Conservation (phyloP, 441 rosid genomes). For the Erodium chrysanthum region DNA sequence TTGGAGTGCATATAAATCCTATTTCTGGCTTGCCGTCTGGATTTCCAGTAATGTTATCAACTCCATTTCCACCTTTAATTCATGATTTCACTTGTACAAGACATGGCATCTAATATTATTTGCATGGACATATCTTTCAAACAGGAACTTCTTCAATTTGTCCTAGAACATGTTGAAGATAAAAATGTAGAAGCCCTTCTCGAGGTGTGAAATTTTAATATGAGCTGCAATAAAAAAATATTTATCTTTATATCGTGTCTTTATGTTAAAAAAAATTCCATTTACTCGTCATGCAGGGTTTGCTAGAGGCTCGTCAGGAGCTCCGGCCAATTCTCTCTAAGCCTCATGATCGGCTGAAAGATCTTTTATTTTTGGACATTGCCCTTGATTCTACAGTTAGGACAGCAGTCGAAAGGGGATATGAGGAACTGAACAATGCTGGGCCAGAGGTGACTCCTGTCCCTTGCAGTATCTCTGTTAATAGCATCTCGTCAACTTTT, state of each 20-base stretch:
- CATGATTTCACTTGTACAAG: slow-evolving; percentile 8
- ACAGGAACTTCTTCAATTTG: slow-evolving; percentile 79
- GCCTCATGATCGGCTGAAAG: slow-evolving; percentile 74
- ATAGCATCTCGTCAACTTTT: background rate
- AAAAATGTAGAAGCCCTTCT: slow-evolving; percentile 79
- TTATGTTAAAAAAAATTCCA: background rate
- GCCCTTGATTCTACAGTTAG: slow-evolving; percentile 93
- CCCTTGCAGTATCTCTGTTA: background rate
- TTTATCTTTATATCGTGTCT: background rate
- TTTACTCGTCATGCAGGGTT: slow-evolving; percentile 43
- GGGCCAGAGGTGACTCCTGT: slow-evolving; percentile 63
- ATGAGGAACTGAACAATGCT: slow-evolving; percentile 64
- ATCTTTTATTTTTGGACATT: slow-evolving; percentile 77
- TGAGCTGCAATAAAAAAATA: background rate
- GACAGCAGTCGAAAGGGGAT: slow-evolving; percentile 92
- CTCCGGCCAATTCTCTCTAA: slow-evolving; percentile 61
- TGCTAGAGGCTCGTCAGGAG: slow-evolving; percentile 96
- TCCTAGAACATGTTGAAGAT: slow-evolving; percentile 78
- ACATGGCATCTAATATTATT: too few relatives aligned
- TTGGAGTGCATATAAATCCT: slow-evolving; percentile 91
- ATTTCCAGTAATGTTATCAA: slow-evolving; percentile 52
- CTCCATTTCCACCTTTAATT: slow-evolving; percentile 13
- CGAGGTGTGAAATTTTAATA: slow-evolving; percentile 43
- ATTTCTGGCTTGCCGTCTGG: slow-evolving; percentile 83
- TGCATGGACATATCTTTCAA: slow-evolving; percentile 11